These are phyloP conservation scores for Phytopythium sindhum DNA, from an alignment of 352 stramenopile genomes.

Conservation along the genomic window DNA sequence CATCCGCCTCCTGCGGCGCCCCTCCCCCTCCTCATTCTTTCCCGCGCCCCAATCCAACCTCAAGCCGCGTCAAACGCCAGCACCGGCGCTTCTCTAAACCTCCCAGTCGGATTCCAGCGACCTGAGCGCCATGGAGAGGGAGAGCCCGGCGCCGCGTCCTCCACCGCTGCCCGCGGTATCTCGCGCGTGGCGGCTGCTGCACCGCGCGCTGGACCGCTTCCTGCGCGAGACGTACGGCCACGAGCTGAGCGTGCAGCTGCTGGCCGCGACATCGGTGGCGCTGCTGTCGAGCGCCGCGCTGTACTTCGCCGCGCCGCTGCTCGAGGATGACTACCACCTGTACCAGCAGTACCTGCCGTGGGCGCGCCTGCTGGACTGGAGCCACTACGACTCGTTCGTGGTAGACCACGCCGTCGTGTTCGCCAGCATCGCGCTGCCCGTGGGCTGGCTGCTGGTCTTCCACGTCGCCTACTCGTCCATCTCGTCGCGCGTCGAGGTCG, in stretches of 20 bases:
- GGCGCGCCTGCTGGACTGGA: conserved; percentile 51
- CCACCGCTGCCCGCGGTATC: neutral
- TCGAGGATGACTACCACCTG: conserved; percentile 48
- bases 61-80: neutral
- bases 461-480: conserved; percentile 61
- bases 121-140: neutral
- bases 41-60: neutral
- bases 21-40: neutral
- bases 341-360: conserved; percentile 55
- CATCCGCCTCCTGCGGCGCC: neutral
- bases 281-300: conserved; percentile 50
- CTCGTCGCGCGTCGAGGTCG: conserved; percentile 42
- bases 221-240: conserved; percentile 61
- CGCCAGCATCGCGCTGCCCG: conserved; percentile 52
- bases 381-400: conserved; percentile 69
- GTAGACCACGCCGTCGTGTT: conserved; percentile 72
- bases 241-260: conserved; percentile 45
- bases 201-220: conserved; percentile 33
- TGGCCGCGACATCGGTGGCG: conserved; percentile 38
- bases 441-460: conserved; percentile 61
- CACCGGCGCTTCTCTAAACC: too few relatives aligned
- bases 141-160: neutral
- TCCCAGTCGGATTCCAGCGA: neutral
- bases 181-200: conserved; percentile 15
- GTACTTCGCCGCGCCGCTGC: conserved; percentile 49